Conservation (phyloP, 352 stramenopile species). For the Globisporangium splendens region DNA sequence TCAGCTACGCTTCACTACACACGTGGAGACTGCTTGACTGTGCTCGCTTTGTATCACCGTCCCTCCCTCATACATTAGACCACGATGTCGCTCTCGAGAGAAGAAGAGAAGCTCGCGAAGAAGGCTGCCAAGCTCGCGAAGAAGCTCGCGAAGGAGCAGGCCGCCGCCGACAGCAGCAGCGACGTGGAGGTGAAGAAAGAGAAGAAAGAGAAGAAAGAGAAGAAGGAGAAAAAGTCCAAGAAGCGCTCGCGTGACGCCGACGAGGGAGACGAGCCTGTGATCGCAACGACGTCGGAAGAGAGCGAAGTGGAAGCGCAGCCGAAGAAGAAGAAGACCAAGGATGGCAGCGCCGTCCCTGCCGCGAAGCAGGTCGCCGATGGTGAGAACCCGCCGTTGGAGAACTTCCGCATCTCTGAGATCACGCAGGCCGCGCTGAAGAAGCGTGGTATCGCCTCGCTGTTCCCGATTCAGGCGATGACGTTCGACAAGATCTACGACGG, state of each 20-base stretch:
- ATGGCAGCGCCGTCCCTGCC: background rate
- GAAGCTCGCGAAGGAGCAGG: constrained; percentile 42
- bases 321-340: constrained; percentile 32
- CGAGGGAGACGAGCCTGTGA: constrained; percentile 23
- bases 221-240: constrained; percentile 76
- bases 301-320: constrained; percentile 40
- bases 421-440: constrained; percentile 64
- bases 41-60: background rate
- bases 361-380: constrained; percentile 35
- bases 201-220: constrained; percentile 57
- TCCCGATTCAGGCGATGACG: constrained; percentile 92
- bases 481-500: constrained; percentile 95
- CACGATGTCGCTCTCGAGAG: constrained; percentile 32
- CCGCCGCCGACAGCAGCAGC: constrained; percentile 10
- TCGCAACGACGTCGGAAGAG: constrained; percentile 44
- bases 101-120: constrained; percentile 62
- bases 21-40: background rate
- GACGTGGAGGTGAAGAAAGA: constrained; percentile 18
- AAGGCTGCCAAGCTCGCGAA: constrained; percentile 54
- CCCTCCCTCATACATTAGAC: constrained; percentile 10
- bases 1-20: background rate
- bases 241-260: constrained; percentile 54
- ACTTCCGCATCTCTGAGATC: constrained; percentile 61
- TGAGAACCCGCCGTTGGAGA: constrained; percentile 68
- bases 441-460: constrained; percentile 85